Percentiles rank a stretch among this genome's conserved stretches.
phyloP scores from a whole-genome alignment of 2,329 filamentous ascomycete species.

The Gaeumannomyces sp. region DNA sequence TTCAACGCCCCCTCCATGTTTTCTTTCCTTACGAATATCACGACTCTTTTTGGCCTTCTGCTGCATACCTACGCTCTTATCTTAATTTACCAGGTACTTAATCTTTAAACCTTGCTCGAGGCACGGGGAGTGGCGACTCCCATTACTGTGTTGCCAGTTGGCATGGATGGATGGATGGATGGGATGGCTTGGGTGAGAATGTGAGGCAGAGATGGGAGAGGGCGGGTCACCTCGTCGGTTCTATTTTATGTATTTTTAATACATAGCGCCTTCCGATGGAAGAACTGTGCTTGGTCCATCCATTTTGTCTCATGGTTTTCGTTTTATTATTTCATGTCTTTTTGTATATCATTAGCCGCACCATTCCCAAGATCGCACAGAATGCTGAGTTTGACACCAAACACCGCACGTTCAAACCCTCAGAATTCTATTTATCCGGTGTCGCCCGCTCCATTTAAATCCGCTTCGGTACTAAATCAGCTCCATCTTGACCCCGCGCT shows the following conservation, averaged over 20 bases:
- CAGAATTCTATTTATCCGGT: too few species aligned
- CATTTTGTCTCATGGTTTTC: background rate
- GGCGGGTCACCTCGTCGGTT: background rate
- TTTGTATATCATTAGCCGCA: background rate
- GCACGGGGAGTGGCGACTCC: background rate
- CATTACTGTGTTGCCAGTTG: background rate
- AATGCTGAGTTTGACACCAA: too few species aligned
- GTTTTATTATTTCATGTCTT: background rate
- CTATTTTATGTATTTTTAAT: background rate
- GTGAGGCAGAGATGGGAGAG: background rate
- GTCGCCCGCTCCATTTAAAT: background rate
- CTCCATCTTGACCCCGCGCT: conserved; percentile 81
- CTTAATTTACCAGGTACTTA: background rate
- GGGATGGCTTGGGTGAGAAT: background rate
- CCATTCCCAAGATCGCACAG: background rate
- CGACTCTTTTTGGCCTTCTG: background rate
- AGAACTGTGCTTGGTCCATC: background rate
- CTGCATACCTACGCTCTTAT: background rate
- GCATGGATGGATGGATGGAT: background rate
- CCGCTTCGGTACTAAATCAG: conserved; percentile 34
- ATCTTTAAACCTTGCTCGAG: background rate
- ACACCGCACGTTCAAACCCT: too few species aligned
- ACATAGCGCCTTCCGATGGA: background rate
- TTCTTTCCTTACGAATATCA: background rate
- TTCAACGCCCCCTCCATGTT: background rate